Base-by-base conservation (phyloP, 1,284 basidiomycete species). In the Trichosporon ovoides region DNA sequence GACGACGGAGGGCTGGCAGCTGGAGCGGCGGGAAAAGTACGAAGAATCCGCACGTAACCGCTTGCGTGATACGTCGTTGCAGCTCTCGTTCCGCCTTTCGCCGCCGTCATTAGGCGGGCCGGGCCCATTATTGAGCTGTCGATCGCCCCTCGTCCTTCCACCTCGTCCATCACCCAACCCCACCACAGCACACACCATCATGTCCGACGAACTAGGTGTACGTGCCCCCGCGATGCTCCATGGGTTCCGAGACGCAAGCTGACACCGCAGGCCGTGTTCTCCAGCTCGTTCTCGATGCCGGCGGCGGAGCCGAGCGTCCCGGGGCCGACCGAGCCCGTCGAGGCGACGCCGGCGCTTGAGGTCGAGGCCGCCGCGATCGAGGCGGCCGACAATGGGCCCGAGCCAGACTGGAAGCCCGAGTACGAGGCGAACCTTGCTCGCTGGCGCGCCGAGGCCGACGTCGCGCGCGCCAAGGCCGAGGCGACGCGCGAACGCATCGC, bases 361-460 rank as follows among this genome's bases (percentile, higher is more conserved):
- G 38, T 59, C 16, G 52, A 53, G 34, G 51, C n/a, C 20, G 19
- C 50, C 1, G 52, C 57, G 11, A 54, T 57, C 9, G 65, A 66
- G 16, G 54, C 59, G 4, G 59, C 61, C n/a, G 64, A 58, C 50
- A 52, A 53, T 1, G 52, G 56, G n/a, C 56, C 56, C 19, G 58
- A 61, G 36, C 33, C 59, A n/a, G 68, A 70, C 53, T 86, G 85
- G 85, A 83, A 83, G 64, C 72, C 80, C 7, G 82, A 85, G 63
- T 87, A 88, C 72, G 86, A 91, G 53, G 75, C 82, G 0, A 86
- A 89, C 56, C 78, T 89, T 10, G 79, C 81, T 37, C 76, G 80
- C 64, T 93, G 90, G 90, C 84, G 85, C 38, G 83, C 83, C 24
- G 83, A 87, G 68, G 87, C 85, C 28, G 84, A 87, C 34, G 83